phyloP scores from a whole-genome alignment of 805 yeast species.

The Cyberlindnera nakhonratchasimensis region DNA sequence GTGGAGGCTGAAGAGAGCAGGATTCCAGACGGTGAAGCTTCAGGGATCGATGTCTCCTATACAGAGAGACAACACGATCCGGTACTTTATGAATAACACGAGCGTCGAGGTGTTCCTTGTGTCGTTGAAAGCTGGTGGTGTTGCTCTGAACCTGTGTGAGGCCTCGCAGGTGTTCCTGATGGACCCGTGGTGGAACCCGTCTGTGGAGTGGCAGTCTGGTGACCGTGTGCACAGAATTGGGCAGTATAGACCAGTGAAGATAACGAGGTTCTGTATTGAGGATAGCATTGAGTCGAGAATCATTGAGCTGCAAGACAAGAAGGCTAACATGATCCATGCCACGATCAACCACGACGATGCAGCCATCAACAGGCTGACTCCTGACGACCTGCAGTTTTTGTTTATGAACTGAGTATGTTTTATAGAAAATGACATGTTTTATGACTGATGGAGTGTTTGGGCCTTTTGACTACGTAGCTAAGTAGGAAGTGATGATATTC shows the following conservation, averaged over 20 bases:
- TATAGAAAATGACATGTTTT: not conserved
- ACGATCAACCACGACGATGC: conserved; percentile 90
- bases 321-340: conserved; percentile 97
- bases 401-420: conserved; percentile 58
- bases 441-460: too few species aligned
- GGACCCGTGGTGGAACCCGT: conserved; percentile 99
- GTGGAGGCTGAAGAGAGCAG: conserved; percentile 93
- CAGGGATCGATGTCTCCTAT: conserved; percentile 97
- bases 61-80: conserved; percentile 89
- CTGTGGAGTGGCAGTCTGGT: conserved; percentile 97
- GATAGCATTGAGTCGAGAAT: conserved; percentile 96
- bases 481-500: too few species aligned
- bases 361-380: conserved; percentile 84
- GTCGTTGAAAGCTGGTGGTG: conserved; percentile 98
- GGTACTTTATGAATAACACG: conserved; percentile 88
- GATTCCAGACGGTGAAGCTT: conserved; percentile 88
- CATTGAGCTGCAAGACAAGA: conserved; percentile 93
- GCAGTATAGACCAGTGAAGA: conserved; percentile 89
- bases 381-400: conserved; percentile 92
- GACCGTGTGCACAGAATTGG: conserved; percentile 98
- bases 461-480: too few species aligned
- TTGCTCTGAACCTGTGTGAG: conserved; percentile 92
- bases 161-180: conserved; percentile 93
- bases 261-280: conserved; percentile 89
- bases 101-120: conserved; percentile 91